A percentile compares a stretch with the other conserved stretches of the same genome.
Conservation (phyloP, 2,329 filamentous ascomycete genomes). For the Sclerotinia trifoliorum region DNA sequence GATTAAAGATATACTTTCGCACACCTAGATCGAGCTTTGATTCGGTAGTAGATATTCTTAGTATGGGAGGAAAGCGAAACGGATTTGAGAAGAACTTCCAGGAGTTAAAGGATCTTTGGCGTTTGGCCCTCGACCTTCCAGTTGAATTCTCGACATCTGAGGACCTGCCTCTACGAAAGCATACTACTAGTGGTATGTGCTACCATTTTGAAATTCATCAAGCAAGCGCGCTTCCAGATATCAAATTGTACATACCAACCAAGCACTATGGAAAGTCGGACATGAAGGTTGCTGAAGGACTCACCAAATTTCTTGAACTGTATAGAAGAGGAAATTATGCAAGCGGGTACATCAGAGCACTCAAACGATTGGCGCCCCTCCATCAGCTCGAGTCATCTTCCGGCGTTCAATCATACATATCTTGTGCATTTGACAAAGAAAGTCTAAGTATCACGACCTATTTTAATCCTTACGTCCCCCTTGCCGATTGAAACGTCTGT, state of each 20-base stretch:
- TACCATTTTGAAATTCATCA: constrained; percentile 7
- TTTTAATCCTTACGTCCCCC: constrained; percentile 1
- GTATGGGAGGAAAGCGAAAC: neutral
- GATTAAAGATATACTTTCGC: constrained; percentile 5
- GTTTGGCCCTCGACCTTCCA: constrained; percentile 1
- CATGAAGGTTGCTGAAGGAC: neutral
- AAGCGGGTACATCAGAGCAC: neutral
- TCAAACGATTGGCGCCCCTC: neutral
- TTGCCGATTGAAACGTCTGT: neutral
- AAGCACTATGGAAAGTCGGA: constrained; percentile 5
- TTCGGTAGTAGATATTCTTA: constrained; percentile 3
- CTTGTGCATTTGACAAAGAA: constrained; percentile 1
- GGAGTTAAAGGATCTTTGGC: constrained; percentile 8
- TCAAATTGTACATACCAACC: constrained; percentile 8
- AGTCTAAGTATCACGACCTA: constrained; percentile 4
- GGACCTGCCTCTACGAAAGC: neutral
- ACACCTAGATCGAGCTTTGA: constrained; percentile 10
- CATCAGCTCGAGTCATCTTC: constrained; percentile 14
- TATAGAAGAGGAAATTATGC: neutral
- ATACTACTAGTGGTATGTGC: constrained; percentile 6
- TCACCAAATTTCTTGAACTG: neutral
- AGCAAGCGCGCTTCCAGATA: constrained; percentile 4
- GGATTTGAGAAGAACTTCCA: neutral
- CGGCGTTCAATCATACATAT: constrained; percentile 2
- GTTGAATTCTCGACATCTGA: neutral